A percentile compares a stretch with the other conserved stretches of the same genome.
These are phyloP conservation scores for Carex kokanica DNA, from an alignment of 176 grass and related monocot species.

Conservation along the genomic window DNA sequence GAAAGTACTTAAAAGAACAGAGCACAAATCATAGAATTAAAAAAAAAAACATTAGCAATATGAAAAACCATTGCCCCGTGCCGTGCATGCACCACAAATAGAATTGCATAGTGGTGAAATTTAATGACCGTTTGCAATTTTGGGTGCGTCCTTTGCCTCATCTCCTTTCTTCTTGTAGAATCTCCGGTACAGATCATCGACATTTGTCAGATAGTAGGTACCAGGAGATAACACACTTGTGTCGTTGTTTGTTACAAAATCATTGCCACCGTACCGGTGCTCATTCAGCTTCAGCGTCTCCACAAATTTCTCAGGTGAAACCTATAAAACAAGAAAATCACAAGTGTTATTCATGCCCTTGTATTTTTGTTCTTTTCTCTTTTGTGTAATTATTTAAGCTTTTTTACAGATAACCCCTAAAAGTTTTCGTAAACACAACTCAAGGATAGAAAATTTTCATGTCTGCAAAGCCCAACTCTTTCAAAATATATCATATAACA, in stretches of 20 bases:
- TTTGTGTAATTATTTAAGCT: neutral
- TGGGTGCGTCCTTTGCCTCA: neutral
- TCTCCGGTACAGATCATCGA: constrained; percentile 78
- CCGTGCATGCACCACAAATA: neutral
- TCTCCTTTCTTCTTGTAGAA: constrained; percentile 49
- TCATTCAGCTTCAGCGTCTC: constrained; percentile 77
- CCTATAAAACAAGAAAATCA: constrained; percentile 29
- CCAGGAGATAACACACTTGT: constrained; percentile 57
- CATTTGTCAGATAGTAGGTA: constrained; percentile 75
- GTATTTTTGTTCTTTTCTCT: neutral
- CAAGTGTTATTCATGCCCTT: neutral
- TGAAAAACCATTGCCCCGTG: constrained; percentile 14
- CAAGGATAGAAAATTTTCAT: neutral
- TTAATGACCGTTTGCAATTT: constrained; percentile 39
- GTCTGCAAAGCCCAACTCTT: neutral
- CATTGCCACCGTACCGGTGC: constrained; percentile 68
- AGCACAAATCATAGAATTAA: constrained; percentile 22
- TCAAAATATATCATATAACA: neutral
- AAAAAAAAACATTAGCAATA: constrained; percentile 26
- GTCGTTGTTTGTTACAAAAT: constrained; percentile 65
- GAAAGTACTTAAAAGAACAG: neutral
- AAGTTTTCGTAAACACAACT: neutral
- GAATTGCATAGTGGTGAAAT: neutral
- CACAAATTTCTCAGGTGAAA: constrained; percentile 56
- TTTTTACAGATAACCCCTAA: neutral